Conservation (phyloP, 306 rosid genomes). For the Abrus pulchellus region DNA sequence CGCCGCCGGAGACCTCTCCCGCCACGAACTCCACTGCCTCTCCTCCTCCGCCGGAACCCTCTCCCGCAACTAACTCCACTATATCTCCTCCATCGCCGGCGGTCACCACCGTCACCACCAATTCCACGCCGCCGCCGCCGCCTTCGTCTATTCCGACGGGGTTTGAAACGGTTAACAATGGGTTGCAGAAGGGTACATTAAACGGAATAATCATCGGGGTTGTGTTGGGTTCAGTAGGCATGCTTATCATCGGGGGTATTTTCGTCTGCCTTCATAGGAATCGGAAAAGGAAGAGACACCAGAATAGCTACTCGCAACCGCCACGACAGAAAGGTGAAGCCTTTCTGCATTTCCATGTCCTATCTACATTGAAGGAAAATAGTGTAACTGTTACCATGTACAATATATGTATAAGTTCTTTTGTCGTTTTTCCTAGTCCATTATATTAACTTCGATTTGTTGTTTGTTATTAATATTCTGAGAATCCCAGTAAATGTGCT, state of each 20-base stretch:
- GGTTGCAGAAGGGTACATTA: background rate
- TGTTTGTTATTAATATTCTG: background rate
- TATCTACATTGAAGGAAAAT: background rate
- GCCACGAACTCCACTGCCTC: background rate
- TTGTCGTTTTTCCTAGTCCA: constrained; percentile 14
- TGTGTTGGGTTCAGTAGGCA: constrained; percentile 29
- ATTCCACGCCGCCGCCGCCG: background rate
- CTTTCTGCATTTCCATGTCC: background rate
- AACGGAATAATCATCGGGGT: constrained; percentile 37
- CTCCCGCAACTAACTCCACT: background rate
- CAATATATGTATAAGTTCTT: background rate
- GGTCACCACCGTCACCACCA: no score
- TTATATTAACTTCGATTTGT: constrained; percentile 1
- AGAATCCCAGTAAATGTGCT: background rate
- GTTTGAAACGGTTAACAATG: background rate
- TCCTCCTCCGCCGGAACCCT: background rate
- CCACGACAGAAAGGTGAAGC: constrained; percentile 24
- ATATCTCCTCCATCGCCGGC: background rate
- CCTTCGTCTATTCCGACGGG: background rate
- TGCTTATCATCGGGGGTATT: constrained; percentile 32
- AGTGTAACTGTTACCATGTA: background rate
- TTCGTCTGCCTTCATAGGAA: constrained; percentile 17
- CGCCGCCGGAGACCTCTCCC: background rate
- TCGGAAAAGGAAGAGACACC: constrained; percentile 27
- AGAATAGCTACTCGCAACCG: background rate